Evolutionary conservation across 129 eudicot genomes (phyloP), one percentile per base, ranked within the genome.

Genomic region (Silybum marianum): DNA sequence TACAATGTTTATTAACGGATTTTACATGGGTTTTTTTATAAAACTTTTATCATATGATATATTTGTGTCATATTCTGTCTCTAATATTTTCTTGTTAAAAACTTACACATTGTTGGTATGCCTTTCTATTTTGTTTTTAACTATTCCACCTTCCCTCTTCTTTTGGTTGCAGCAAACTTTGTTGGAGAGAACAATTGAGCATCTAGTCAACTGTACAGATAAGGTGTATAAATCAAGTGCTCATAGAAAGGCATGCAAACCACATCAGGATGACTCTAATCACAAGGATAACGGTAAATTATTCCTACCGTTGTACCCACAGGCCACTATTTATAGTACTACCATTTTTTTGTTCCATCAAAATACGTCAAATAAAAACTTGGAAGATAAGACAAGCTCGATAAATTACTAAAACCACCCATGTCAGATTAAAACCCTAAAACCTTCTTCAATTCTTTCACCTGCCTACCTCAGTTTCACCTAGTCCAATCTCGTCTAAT

Each of bases 171-270:
- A 90, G 98, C 85, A 36, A 77, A 69, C 78, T 80, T 32, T 79
- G 76, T 51, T 90, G 82, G 97, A 88, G 67, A 77, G 75, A 79
- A 86, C 98, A 75, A 74, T 91, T 66, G 90, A 96, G 77, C 93
- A 91, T 90, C 90, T 96, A 38, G 83, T 93, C 58, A 44, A 76
- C 62, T 90, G 97, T 77, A 70, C 87, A 69, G 85, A 82, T 82
- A 88, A 86, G 82, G 26, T 84, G 46, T 74, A 91, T 24, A 78
- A 42, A 78, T 78, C 73, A 75, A 78, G 80, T 65, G 63, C 77
- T 74, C 71, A 48, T 54, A 80, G 68, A 72, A 90, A 76, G 51
- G 69, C 85, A 72, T 80, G 82, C 23, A 75, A 72, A 62, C 36
- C 71, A 42, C 71, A 82, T 44, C 38, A 78, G 21, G 82, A 80